A percentile compares a stretch with the other conserved stretches of the same genome.
Conservation (phyloP, 2,329 filamentous ascomycete genomes). For the Epichloe aotearoae region DNA sequence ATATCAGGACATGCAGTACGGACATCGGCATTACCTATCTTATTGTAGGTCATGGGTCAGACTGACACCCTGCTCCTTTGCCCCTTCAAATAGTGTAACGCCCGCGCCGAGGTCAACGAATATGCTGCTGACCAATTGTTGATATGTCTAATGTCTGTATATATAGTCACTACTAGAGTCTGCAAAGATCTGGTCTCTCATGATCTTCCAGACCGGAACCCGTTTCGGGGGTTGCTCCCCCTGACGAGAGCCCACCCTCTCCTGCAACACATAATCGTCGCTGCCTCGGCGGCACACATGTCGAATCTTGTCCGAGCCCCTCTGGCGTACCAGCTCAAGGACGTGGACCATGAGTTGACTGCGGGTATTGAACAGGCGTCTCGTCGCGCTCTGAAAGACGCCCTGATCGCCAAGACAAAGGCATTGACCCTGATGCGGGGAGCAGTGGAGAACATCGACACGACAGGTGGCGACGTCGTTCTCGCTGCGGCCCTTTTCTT, state of each 20-base stretch:
- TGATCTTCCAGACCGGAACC: slow-evolving; percentile 30
- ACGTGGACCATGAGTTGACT: not conserved
- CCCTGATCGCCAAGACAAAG: slow-evolving; percentile 31
- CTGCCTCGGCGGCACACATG: slow-evolving; percentile 35
- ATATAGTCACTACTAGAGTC: slow-evolving; percentile 33
- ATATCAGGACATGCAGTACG: slow-evolving; percentile 40
- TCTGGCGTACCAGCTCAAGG: slow-evolving; percentile 7
- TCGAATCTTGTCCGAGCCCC: slow-evolving; percentile 26
- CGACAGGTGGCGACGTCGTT: slow-evolving; percentile 25
- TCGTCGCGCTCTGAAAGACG: slow-evolving; percentile 24
- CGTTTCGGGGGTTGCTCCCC: slow-evolving; percentile 30
- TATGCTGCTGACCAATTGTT: not conserved
- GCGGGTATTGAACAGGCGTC: slow-evolving; percentile 11
- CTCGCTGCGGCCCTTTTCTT: slow-evolving; percentile 35
- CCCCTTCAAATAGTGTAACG: not conserved
- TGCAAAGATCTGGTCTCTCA: slow-evolving; percentile 39
- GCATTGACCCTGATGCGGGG: slow-evolving; percentile 28
- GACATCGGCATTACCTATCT: slow-evolving; percentile 26
- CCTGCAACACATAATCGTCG: slow-evolving; percentile 33
- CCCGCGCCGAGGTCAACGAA: not conserved
- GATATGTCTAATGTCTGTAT: no score
- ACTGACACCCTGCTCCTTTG: not conserved
- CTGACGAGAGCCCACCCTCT: slow-evolving; percentile 27
- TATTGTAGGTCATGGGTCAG: slow-evolving; percentile 22
- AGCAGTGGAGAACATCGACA: slow-evolving; percentile 25